Base-by-base conservation (phyloP, 164 flowering plant species). In the Tetracentron sinense region DNA sequence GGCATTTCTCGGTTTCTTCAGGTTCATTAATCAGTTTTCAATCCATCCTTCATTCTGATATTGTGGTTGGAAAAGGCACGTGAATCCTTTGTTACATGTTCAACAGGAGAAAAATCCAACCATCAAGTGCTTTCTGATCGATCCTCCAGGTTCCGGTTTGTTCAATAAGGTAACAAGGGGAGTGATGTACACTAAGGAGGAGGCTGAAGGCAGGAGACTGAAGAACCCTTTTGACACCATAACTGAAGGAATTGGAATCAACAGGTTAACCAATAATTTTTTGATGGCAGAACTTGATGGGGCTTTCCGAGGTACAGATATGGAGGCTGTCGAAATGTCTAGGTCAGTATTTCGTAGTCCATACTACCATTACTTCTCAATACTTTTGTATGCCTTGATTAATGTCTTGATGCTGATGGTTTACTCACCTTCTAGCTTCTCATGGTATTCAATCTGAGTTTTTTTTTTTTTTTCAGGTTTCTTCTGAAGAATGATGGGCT, bases 241-340 rank as follows among this genome's bases (percentile, higher is more conserved):
- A 68, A 95, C 99, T n/a, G 99, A 95, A 78, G 99, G 99, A 50
- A 90, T 95, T 30, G 99, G 99, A 60, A 85, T 92, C 48, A 95
- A 95, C 63, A 78, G 99, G 60, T 42, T 95, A 49, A 95, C 97
- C 6, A 78, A 79, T 74, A 95, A 92, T 69, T 92, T 95, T 56
- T 57, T 69, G 77, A 72, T 80, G 86, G 96, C 96, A 56, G 71
- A 84, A 69, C 87, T 92, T 56, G 97, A 95, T 71, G 99, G 97
- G 46, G 99, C 97, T 63, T 88, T 85, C 63, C 77, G 79, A 52
- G 97, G 99, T 64, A 79, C 94, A 25, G 99, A 95, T 73, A 70
- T 54, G 68, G 97, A 95, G 63, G 97, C 99, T 31, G 96, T 92
- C 59, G 97, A 95, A 76, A 95, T 95, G 97, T 89, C 97, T 25